These are phyloP conservation scores for Microcera coccophila DNA, from an alignment of 2,329 filamentous ascomycete genomes.

Conservation along the genomic window DNA sequence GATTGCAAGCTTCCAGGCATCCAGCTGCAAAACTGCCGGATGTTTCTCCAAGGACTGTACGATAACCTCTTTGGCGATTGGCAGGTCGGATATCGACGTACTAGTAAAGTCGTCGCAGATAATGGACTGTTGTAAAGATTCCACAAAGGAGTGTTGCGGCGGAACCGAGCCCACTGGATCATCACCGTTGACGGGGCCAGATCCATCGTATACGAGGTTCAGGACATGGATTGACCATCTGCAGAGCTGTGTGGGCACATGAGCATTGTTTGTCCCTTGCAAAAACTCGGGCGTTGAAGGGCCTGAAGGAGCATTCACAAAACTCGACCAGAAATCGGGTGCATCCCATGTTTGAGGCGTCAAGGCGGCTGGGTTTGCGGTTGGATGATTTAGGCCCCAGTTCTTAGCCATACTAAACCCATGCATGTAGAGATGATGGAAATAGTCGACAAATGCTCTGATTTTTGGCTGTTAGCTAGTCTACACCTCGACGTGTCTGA, in stretches of 20 bases:
- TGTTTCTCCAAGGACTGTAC: neutral
- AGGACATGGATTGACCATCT: constrained; percentile 7
- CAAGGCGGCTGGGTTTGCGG: neutral
- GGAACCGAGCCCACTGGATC: neutral
- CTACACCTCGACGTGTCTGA: no score
- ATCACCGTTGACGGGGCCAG: neutral
- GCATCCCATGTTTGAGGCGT: neutral
- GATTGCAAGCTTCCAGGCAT: constrained; percentile 12
- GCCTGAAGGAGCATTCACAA: neutral
- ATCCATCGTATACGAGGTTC: neutral
- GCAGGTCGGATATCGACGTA: neutral
- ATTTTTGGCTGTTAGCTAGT: no score
- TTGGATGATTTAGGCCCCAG: neutral
- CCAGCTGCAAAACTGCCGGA: neutral
- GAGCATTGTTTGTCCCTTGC: neutral
- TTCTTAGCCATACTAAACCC: constrained; percentile 1
- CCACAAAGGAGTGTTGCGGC: constrained; percentile 2
- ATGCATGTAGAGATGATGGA: constrained; percentile 15
- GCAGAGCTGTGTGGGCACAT: constrained; percentile 1
- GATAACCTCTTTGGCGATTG: constrained; percentile 1
- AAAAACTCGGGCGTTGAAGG: neutral
- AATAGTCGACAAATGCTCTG: constrained; percentile 9
- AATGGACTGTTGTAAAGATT: neutral
- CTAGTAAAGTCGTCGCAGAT: constrained; percentile 1
- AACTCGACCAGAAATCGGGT: neutral